phyloP scores from a whole-genome alignment of 495 filamentous ascomycete genomes.

The Penicillium coffeae region DNA sequence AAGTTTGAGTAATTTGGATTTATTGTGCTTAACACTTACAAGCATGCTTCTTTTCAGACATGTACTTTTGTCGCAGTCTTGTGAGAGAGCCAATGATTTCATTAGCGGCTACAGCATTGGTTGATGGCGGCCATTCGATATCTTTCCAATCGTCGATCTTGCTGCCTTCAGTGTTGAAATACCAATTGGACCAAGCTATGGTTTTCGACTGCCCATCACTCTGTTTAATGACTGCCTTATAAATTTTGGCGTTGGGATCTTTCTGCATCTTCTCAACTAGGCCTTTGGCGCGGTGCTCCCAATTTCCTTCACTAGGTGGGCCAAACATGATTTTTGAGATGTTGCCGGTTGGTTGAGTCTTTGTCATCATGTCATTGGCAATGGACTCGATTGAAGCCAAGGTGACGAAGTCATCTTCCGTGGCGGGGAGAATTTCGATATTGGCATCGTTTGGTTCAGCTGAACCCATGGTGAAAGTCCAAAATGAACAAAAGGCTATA shows the following conservation, averaged over 20 bases:
- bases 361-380: not conserved
- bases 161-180: constrained; percentile 4
- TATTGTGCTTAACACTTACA: not conserved
- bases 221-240: constrained; percentile 7
- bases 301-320: not conserved
- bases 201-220: constrained; percentile 7
- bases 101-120: constrained; percentile 2
- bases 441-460: not conserved
- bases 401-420: constrained; percentile 6
- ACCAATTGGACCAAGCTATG: constrained; percentile 5
- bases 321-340: constrained; percentile 5
- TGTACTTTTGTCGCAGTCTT: constrained; percentile 4
- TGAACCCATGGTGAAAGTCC: too few species aligned
- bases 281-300: constrained; percentile 1
- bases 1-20: not conserved
- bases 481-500: too few species aligned
- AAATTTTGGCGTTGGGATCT: not conserved
- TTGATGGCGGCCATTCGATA: constrained; percentile 4
- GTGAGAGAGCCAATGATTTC: not conserved
- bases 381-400: constrained; percentile 8
- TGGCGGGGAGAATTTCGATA: constrained; percentile 10
- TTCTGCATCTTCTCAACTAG: constrained; percentile 1
- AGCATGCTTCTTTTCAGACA: constrained; percentile 7
- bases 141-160: constrained; percentile 7
- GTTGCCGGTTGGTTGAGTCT: not conserved